Evolutionary conservation across 148 eudicot genomes (phyloP).

Genomic region (Vaccinium myrtillus): DNA sequence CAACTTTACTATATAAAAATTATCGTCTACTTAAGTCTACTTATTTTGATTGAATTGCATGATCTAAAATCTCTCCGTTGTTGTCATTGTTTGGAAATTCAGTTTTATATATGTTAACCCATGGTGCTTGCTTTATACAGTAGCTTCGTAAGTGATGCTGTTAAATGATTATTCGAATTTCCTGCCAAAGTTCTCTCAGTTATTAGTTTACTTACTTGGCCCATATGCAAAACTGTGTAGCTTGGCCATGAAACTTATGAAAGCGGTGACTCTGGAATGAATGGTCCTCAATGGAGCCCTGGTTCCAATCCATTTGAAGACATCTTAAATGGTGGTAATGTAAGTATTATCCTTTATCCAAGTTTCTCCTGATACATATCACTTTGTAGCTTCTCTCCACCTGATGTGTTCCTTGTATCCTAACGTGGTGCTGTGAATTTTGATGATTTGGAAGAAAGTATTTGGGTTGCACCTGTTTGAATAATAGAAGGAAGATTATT

Average conservation of each 20-base stretch:
- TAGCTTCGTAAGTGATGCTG: not conserved
- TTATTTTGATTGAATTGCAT: not conserved
- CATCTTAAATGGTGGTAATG: slow-evolving; percentile 54
- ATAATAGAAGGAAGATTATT: not conserved
- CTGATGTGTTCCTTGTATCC: not conserved
- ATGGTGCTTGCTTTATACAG: not conserved
- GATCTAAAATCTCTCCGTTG: not conserved
- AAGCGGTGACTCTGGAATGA: slow-evolving; percentile 43
- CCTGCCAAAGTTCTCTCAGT: not conserved
- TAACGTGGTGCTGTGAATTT: slow-evolving; percentile 11
- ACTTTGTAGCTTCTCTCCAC: not conserved
- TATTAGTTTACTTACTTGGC: not conserved
- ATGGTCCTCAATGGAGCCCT: slow-evolving; percentile 35
- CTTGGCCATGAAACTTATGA: slow-evolving; percentile 76
- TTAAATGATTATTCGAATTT: not conserved
- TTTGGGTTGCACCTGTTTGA: not conserved
- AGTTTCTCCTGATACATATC: not conserved
- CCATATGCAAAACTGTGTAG: slow-evolving; percentile 32
- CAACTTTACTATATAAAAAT: too few relatives aligned
- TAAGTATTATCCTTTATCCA: slow-evolving; percentile 34
- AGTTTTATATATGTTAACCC: not conserved
- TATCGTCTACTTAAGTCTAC: not conserved
- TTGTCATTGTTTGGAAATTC: not conserved
- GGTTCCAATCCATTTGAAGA: slow-evolving; percentile 62
- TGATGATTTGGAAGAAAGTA: not conserved